phyloP scores from a whole-genome alignment of 305 asterid species.

The Galium porrigens region DNA sequence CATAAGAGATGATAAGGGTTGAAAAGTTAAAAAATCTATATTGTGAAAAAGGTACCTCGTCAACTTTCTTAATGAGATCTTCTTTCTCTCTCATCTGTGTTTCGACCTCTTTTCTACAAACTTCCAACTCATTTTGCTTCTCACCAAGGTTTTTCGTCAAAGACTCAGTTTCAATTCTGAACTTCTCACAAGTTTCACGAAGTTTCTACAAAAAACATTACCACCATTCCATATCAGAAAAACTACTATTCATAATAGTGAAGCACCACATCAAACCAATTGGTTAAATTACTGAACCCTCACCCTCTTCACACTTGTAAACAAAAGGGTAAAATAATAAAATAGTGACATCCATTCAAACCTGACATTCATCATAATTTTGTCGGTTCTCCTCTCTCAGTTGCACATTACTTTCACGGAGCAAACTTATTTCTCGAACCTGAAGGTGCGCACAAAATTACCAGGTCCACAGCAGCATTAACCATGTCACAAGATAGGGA shows the following conservation, averaged over 20 bases:
- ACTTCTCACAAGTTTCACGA: constrained; percentile 48
- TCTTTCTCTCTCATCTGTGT: constrained; percentile 36
- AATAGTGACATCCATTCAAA: not conserved
- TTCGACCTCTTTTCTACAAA: constrained; percentile 45
- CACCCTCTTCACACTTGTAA: not conserved
- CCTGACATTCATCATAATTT: constrained; percentile 80
- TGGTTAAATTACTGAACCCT: not conserved
- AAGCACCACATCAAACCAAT: not conserved
- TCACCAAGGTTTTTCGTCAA: constrained; percentile 43
- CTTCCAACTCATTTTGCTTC: constrained; percentile 47
- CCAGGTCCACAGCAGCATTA: not conserved
- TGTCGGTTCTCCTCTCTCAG: constrained; percentile 82
- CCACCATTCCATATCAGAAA: not conserved
- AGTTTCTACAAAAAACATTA: constrained; percentile 31
- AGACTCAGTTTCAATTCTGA: constrained; percentile 42
- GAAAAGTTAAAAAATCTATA: not conserved
- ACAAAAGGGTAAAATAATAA: not conserved
- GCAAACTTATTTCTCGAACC: constrained; percentile 70
- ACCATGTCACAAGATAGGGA: not conserved
- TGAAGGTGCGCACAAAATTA: constrained; percentile 6
- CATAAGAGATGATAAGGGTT: too few relatives aligned
- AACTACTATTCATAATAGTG: not conserved
- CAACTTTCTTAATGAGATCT: constrained; percentile 42
- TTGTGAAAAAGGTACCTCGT: constrained; percentile 22
- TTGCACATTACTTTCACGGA: constrained; percentile 87